Evolutionary conservation across 768 basidiomycete species (phyloP), one percentile per base, ranked within the genome.

Genomic region (Hemileccinum rubropunctum): DNA sequence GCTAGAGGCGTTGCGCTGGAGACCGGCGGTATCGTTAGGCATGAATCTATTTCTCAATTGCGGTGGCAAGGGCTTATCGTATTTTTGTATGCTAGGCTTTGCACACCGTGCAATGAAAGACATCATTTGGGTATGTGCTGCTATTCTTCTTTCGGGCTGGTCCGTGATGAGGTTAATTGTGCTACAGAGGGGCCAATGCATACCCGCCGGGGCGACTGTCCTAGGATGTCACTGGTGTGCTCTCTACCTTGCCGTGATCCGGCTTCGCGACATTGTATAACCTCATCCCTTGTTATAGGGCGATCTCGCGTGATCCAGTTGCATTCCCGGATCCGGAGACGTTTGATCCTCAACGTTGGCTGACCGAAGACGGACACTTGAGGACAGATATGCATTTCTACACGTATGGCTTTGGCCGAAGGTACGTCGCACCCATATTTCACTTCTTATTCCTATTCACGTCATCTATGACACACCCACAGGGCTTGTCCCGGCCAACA

Each of bases 61-160:
- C 10, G 15, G 8, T 20, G 7, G 8, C 41, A 26, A 6, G 20
- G 4, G 12, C 1, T 33, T 27, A 40, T 53, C 35, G 60, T 6
- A 4, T 13, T 1, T 7, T 43, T 27, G 2, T 44, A 62, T 12
- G 7, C 9, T 12, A 30, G 84, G 84, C 0, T 82, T 86, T 53
- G 72, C 82, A 2, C 86, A 89, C 53, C 77, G 78, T 40, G 78
- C 85, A 1, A 80, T 78, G 1, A 77, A 77, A 48, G 84, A 88
- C 45, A 77, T 89, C 27, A 82, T 74, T 82, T 82, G 48, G 54
- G 63, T 61, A 39, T 37, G n/a, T 11, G 4, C 1, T 6, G 15
- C 6, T 21, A 11, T 21, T 17, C 17, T 11, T 13, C 6, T 38
- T 12, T 13, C 12, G 13, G n/a, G 20, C 3, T 18, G 10, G 6